Evolutionary conservation across 257 asterid genomes (phyloP).

Genomic region (Fraxinus quadrangulata): DNA sequence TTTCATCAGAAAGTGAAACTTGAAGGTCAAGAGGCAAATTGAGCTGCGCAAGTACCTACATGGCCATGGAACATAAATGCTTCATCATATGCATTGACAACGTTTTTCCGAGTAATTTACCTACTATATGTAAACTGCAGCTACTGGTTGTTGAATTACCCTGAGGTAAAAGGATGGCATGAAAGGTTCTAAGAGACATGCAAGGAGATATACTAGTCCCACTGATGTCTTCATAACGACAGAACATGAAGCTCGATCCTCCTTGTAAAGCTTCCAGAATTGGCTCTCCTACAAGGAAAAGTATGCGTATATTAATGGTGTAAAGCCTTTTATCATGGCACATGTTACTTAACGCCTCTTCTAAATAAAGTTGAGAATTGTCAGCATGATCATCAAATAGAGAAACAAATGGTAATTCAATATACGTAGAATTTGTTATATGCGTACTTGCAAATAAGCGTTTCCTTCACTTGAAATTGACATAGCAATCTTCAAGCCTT

Average conservation of each 20-base stretch:
- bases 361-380: neutral
- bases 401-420: constrained; percentile 14
- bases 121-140: neutral
- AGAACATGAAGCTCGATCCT: constrained; percentile 64
- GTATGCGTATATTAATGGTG: neutral
- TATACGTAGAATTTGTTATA: neutral
- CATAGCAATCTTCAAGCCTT: constrained; percentile 93
- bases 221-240: constrained; percentile 83
- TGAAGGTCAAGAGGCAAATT: constrained; percentile 63
- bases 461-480: constrained; percentile 87
- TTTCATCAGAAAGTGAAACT: constrained; percentile 70
- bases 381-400: neutral
- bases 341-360: neutral
- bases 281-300: constrained; percentile 65
- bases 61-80: constrained; percentile 11
- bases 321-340: neutral
- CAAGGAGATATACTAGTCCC: constrained; percentile 87
- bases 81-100: constrained; percentile 18
- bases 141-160: constrained; percentile 43
- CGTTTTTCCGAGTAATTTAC: neutral
- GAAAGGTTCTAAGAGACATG: constrained; percentile 53
- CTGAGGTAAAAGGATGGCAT: constrained; percentile 91
- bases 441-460: constrained; percentile 79
- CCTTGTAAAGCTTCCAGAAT: constrained; percentile 97
- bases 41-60: constrained; percentile 89